A percentile compares a stretch with the other conserved stretches of the same genome.
Evolutionary conservation across 441 rosid genomes (phyloP).

Genomic region (Euphorbia neoarborescens): DNA sequence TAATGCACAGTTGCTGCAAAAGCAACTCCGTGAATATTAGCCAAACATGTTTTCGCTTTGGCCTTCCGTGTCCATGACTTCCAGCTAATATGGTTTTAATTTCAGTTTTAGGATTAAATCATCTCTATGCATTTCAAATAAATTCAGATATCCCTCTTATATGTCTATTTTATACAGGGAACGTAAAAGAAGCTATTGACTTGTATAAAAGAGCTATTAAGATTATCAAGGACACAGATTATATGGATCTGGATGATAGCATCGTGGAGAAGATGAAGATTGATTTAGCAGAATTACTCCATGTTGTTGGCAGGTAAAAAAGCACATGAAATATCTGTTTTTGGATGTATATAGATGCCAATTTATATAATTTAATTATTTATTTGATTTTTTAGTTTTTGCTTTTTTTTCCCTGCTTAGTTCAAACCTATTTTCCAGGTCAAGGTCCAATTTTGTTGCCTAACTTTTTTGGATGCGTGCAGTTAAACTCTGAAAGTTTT

Average conservation of each 20-base stretch:
- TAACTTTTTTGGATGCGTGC: not conserved
- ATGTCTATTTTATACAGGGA: slow-evolving; percentile 37
- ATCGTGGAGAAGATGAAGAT: slow-evolving; percentile 68
- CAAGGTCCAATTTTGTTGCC: not conserved
- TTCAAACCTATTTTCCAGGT: not conserved
- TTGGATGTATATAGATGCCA: not conserved
- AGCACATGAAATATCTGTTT: not conserved
- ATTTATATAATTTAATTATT: not conserved
- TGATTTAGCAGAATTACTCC: slow-evolving; percentile 84
- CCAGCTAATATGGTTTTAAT: not conserved
- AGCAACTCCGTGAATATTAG: no score
- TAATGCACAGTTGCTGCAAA: no score
- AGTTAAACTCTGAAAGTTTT: not conserved
- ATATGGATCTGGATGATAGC: slow-evolving; percentile 46
- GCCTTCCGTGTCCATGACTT: no score
- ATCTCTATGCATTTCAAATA: not conserved
- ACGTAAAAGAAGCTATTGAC: slow-evolving; percentile 54
- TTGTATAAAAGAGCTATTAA: slow-evolving; percentile 53
- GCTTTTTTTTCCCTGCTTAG: no score
- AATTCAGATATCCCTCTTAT: slow-evolving; percentile 1
- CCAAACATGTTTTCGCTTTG: no score
- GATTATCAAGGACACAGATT: slow-evolving; percentile 55
- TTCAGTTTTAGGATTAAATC: not conserved
- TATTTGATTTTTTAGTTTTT: no score
- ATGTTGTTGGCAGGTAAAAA: slow-evolving; percentile 69